Evolutionary conservation across 345 rosid species (phyloP), one percentile per base, ranked within the genome.

Genomic region (Sonneratia alba): DNA sequence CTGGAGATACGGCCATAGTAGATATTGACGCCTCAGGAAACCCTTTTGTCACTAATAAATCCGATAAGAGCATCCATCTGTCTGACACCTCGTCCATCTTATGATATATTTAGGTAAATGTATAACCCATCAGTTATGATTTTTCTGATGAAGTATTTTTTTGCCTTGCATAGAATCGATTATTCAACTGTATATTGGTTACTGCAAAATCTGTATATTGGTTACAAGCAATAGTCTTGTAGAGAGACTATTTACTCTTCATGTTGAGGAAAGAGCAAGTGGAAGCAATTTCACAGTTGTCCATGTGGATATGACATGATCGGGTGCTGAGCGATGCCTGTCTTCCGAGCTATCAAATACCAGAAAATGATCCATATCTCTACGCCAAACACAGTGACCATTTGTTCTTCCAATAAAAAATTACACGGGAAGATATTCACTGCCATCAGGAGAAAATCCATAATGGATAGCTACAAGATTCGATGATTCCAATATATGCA

Each of bases 1-100:
- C 97, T 0, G 97, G 97, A 22, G 97, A 92, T 81, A 89, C 96
- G 0, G 94, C 90, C 40, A n/a, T 81, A 32, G 70, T 95, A 42
- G 89, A 87, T 71, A 76, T 95, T 21, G 99, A 95, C 86, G 86
- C 83, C 70, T 78, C 88, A 0, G 97, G 97, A 63, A 89, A 89
- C 76, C 89, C 99, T 2, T 78, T 82, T 9, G 88, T 92, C 19
- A 72, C 74, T 19, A 84, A 81, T 55, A 72, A 67, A 68, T 84
- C 91, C n/a, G 89, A 82, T 72, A 70, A 53, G 72, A 77, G 72
- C 12, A 71, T 86, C 65, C 84, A 79, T 73, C 74, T 86, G 73
- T 78, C 98, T 13, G 98, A 91, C 81, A 84, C 83, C 62, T 71
- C 79, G 34, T 74, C 83, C 71, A 69, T 83, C 24, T 71, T 74